Evolutionary conservation across 1,139 yeast genomes (phyloP), one percentile per base, ranked within the genome.

Genomic region (Lodderomyces orthopsilosis): DNA sequence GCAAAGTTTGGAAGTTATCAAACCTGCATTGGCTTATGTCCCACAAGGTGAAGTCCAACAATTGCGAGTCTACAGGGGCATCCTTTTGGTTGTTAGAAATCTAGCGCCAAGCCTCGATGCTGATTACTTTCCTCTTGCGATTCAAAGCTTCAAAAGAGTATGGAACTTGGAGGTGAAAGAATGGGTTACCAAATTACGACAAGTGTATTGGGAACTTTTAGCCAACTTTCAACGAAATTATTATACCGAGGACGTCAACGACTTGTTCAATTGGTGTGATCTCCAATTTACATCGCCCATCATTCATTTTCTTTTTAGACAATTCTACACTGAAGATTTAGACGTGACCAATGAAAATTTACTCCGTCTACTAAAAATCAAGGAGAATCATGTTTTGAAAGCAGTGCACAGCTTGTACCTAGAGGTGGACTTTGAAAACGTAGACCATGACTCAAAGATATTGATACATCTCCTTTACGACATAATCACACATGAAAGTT

Each of bases 401-500:
- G 18, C 26, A 14, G 33, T 49, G 7, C 40, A 37, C 15, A n/a
- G 13, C 9, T 28, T 48, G 14, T 49, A 41, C 35, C 30, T 21
- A 6, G 15, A 35, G 12, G 35, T 49, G 9, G 37, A 43, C 5
- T 30, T 30, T 30, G 34, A 30, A 14, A 15, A 30, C 3, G 18
- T 44, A 3, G 41, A 40, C 32, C 52, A 49, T 26, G 50, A 49
- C 34, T 34, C 39, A 21, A 48, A 44, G 42, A 42, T 50, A 41
- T 43, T 57, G 19, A 28, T 58, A 5, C 44, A 43, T 17, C 41
- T 57, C 8, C 41, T 56, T 4, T 53, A 54, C 37, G 51, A 43
- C 15, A 38, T 57, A 9, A 52, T 56, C 18, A 51, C 57, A 13
- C 61, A 62, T 41, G 66, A 65, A 44, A 48, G 58, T 19, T 65